Percentiles rank a stretch among this genome's conserved stretches.
phyloP scores from a whole-genome alignment of 2,329 filamentous ascomycete species.

The Pseudogymnoascus sp. region DNA sequence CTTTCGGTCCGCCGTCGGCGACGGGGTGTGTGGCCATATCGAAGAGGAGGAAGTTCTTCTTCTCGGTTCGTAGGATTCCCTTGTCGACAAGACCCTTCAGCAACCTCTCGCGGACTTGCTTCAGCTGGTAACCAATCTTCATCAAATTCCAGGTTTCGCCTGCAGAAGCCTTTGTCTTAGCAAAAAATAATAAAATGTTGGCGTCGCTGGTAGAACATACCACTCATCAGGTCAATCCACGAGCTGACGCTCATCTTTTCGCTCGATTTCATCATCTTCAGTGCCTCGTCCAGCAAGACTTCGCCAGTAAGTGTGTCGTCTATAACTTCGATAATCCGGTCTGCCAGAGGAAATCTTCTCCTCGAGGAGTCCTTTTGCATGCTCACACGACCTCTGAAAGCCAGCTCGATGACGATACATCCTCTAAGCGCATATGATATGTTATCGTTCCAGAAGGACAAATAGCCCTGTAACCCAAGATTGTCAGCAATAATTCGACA shows the following conservation, averaged over 20 bases:
- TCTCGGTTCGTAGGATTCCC: constrained; percentile 95
- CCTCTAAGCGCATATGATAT: constrained; percentile 96
- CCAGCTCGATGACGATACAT: constrained; percentile 96
- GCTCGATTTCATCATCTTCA: constrained; percentile 99
- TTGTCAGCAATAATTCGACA: neutral
- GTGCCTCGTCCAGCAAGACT: constrained; percentile 89
- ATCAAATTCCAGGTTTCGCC: constrained; percentile 99
- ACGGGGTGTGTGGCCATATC: constrained; percentile 99
- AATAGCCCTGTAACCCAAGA: constrained; percentile 61
- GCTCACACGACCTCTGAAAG: constrained; percentile 89
- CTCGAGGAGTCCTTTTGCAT: constrained; percentile 96
- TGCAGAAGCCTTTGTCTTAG: constrained; percentile 31
- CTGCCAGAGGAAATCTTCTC: constrained; percentile 84
- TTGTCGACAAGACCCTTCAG: constrained; percentile 98
- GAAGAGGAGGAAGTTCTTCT: constrained; percentile 98
- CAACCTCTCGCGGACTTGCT: constrained; percentile 95
- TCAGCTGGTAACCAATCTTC: constrained; percentile 99
- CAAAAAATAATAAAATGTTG: constrained; percentile 11
- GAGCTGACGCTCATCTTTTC: constrained; percentile 99
- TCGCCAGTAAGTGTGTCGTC: constrained; percentile 95
- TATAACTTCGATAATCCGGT: constrained; percentile 92
- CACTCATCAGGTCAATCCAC: constrained; percentile 99
- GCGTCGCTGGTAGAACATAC: constrained; percentile 38
- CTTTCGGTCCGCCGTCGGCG: constrained; percentile 91
- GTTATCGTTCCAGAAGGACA: constrained; percentile 99